Base-by-base conservation (phyloP, 2,329 filamentous ascomycete genomes). In the Colletotrichum eleusines region DNA sequence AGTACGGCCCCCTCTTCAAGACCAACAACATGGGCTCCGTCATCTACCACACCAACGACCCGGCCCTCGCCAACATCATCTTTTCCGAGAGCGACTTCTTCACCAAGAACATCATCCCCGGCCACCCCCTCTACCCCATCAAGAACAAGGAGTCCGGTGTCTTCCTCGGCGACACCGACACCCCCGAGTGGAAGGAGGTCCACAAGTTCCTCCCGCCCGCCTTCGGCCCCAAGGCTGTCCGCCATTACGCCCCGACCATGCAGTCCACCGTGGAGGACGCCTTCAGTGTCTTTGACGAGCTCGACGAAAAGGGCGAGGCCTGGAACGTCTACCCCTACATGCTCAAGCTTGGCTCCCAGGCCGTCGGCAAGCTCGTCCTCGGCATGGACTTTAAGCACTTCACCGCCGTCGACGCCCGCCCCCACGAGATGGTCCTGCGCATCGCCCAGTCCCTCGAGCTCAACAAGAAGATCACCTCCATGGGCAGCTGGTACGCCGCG, bases 161-260 rank as follows among this genome's bases (percentile, higher is more conserved):
- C 42, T 86, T 86, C 73, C 70, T 84, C 5, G 81, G 83, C 72
- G 86, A 89, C 74, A 88, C 86, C 0, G 81, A 87, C 26, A 85
- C 83, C 0, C 80, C 83, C 20, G 81, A 84, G 65, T 89, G 85
- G 85, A 76, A 77, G 31, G 74, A 84, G 0, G 84, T 85, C 0
- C 89, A 91, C 80, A 91, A 91, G 76, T 91, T 90, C 77, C 73
- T 91, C 0, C 87, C 89, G 0, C 88, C 89, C 0, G 85, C 87
- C 0, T 79, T 91, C 14, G 84, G 84, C 0, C 88, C 88, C 40
- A 89, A 88, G 75, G 89, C 89, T 0, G 87, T 91, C 5, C 81
- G 86, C 0, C 89, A 90, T 73, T 90, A 91, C 71, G 84, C 87
- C 0, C 87, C 88, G 0, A 84, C 82, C 0, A 90, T 91, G 87